Evolutionary conservation across 495 filamentous ascomycete species (phyloP), one percentile per base, ranked within the genome.

Genomic region (Podospora australis): DNA sequence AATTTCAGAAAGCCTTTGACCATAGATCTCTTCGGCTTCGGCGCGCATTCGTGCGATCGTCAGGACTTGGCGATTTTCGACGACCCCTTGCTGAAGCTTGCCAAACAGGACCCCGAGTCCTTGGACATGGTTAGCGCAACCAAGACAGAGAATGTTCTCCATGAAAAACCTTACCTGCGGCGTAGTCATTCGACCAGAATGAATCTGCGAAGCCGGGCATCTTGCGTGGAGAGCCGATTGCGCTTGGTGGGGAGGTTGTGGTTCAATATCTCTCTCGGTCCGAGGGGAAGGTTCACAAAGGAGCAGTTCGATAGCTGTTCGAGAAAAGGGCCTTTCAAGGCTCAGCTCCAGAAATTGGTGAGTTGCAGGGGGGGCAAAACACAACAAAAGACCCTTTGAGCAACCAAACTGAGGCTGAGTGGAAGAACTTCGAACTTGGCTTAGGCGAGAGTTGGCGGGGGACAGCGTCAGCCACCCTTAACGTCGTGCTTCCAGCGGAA

Each of bases 171-270:
- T 67, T 67, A 85, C 82, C 90, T 68, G 84, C 84, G 55, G 90
- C 87, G 69, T 95, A 95, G 72, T 96, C 90, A 56, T 80, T 80
- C 49, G 89, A 90, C 90, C 90, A 96, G 69, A 96, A 96, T 5
- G 90, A 94, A 70, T 91, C 88, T 52, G 88, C 81, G 69, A 96
- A 96, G 32, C 85, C 79, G 53, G 86, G 84, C 88, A 91, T 91
- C 51, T 60, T 67, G 48, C 44, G 34, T 10, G 14, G 34, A 43
- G 42, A 49, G 36, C 39, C 51, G 44, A 45, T 55, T 41, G 51
- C 39, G 32, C 38, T 29, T 45, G 13, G 49, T 36, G 32, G n/a
- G 6, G 32, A 16, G 32, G 14, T 38, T 35, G 6, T 46, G 29
- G 17, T 19, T 39, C 20, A 24, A 29, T 16, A 23, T 14, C 10